Evolutionary conservation across 345 rosid species (phyloP).

Genomic region (Salix exigua): DNA sequence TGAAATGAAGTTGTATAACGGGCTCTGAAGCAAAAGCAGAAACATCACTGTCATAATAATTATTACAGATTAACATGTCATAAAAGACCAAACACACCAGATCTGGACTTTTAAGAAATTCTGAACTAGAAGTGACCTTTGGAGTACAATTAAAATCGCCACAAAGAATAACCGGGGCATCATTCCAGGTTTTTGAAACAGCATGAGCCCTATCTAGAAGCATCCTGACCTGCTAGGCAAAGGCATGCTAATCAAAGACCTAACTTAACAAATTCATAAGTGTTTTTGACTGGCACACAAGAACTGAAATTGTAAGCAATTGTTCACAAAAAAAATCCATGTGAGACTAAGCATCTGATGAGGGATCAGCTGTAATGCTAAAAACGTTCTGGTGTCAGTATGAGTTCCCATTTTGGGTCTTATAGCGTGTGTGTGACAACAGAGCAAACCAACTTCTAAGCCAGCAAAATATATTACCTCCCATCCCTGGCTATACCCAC

Average conservation of each 20-base stretch:
- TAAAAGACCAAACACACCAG: not conserved
- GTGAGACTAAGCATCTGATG: not conserved
- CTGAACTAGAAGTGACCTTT: constrained; percentile 43
- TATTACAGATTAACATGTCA: not conserved
- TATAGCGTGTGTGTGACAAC: too few species aligned
- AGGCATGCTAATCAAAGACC: constrained; percentile 8
- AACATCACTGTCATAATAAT: constrained; percentile 5
- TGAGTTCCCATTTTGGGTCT: too few species aligned
- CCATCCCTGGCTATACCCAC: too few species aligned
- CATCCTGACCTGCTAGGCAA: constrained; percentile 58
- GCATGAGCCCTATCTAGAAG: constrained; percentile 72
- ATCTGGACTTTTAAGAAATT: constrained; percentile 8
- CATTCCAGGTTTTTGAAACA: constrained; percentile 72
- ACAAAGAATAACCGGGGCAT: constrained; percentile 89
- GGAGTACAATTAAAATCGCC: constrained; percentile 97
- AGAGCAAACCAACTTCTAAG: too few species aligned
- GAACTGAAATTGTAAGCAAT: not conserved
- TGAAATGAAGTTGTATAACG: constrained; percentile 77
- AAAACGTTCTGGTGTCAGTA: too few species aligned
- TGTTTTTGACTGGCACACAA: not conserved
- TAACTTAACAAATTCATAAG: not conserved
- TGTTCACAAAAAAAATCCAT: not conserved
- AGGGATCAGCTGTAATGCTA: not conserved
- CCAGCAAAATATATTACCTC: too few species aligned
- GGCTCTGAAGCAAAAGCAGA: constrained; percentile 62